Evolutionary conservation across 208 protist genomes (phyloP), one percentile per base, ranked within the genome.

Genomic region (Acanthamoeba rhysodes): DNA sequence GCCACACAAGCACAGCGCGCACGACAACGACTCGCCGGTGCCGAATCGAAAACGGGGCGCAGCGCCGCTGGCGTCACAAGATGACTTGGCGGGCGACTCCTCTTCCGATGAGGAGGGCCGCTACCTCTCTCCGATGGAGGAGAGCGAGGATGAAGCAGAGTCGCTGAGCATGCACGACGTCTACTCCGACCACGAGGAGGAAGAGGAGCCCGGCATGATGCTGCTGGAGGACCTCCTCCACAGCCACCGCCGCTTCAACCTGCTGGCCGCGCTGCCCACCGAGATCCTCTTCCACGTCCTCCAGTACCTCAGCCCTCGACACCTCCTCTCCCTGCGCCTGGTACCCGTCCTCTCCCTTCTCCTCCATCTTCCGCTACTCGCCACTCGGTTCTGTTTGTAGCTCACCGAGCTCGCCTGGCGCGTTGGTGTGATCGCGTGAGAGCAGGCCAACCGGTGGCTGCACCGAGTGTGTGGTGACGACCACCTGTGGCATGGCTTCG

Each of bases 281-380:
- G 80, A 88, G n/a, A 14, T 88, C 29, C 80, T 88, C 50, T 88
- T 57, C 50, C 50, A 66, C 2, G 53, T 88, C 7, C 53, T 88
- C 50, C 24, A 66, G 50, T 64, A 29, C 27, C 80, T 88, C 27
- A 64, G 22, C 29, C 80, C 80, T 2, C 8, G 53, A 14, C 45
- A 88, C 48, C 45, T 88, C n/a, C 53, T 66, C 14, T 34, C 80
- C 9, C 80, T 88, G n/a, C 45, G 80, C 80, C 50, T 88, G 80
- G 80, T 88, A 88, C 53, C 27, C 45, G 18, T 22, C 32, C 29
- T 50, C 27, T n/a, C 45, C 5, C 20, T n/a, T 34, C 1, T 85
- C 27, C n/a, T 50, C 9, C n/a, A n/a, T n/a, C n/a, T 57, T 50
- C 37, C 9, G 1, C n/a, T 87, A 34, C 14, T 16, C 27, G 10